Conservation (phyloP, 768 basidiomycete species). For the Lactarius hengduanensis region DNA sequence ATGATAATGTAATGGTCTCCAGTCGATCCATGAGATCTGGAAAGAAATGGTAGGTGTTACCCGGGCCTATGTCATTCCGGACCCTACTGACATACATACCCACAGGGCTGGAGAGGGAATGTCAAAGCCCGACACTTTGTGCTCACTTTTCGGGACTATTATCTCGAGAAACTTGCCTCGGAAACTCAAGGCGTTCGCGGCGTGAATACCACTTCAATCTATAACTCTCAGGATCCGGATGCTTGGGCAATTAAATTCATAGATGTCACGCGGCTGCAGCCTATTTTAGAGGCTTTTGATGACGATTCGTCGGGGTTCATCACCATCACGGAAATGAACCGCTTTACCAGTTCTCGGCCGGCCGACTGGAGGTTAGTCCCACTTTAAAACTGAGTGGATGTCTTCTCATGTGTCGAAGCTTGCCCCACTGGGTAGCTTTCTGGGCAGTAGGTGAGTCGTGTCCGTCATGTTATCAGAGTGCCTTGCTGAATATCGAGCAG, state of each 20-base stretch:
- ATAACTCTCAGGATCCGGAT: slow-evolving; percentile 21
- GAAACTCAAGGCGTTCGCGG: background rate
- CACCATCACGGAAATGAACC: slow-evolving; percentile 36
- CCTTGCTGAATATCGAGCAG: background rate
- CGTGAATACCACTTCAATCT: background rate
- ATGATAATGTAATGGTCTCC: background rate
- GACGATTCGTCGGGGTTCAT: slow-evolving; percentile 38
- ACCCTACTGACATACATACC: background rate
- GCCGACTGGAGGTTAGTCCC: slow-evolving; percentile 32
- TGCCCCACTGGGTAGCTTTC: slow-evolving; percentile 37
- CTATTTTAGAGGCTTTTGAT: slow-evolving; percentile 37
- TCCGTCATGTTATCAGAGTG: background rate
- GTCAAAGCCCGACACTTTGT: slow-evolving; percentile 28
- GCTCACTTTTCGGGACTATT: slow-evolving; percentile 36
- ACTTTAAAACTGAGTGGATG: background rate
- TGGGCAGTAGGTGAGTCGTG: slow-evolving; percentile 32
- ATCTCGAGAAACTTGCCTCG: slow-evolving; percentile 29
- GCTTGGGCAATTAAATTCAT: slow-evolving; percentile 34
- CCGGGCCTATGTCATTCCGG: background rate
- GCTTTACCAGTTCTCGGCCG: slow-evolving; percentile 33
- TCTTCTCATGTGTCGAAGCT: slow-evolving; percentile 17
- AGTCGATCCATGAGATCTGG: slow-evolving; percentile 23
- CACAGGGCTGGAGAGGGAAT: slow-evolving; percentile 27
- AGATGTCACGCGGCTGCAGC: slow-evolving; percentile 29
- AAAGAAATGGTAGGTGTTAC: slow-evolving; percentile 31